phyloP scores from a whole-genome alignment of 2,329 filamentous ascomycete genomes.

The Talaromyces albobiverticillius region DNA sequence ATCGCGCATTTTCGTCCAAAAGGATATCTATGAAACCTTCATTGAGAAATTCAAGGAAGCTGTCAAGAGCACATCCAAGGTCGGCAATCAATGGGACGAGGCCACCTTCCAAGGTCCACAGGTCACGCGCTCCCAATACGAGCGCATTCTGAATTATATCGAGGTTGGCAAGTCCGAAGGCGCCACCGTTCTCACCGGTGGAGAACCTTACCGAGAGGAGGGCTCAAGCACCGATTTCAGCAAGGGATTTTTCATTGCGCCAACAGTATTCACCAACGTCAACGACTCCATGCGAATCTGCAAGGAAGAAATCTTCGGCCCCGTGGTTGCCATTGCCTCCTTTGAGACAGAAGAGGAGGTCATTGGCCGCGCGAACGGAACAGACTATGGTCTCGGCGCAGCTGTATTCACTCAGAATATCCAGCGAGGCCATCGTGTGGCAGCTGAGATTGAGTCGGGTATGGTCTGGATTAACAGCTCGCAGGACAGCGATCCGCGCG shows the following conservation, averaged over 20 bases:
- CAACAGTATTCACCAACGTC: constrained; percentile 37
- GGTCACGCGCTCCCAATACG: constrained; percentile 44
- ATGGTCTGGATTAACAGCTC: constrained; percentile 48
- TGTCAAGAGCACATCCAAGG: constrained; percentile 33
- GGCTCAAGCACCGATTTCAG: constrained; percentile 36
- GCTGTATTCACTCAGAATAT: constrained; percentile 43
- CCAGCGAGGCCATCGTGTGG: constrained; percentile 41
- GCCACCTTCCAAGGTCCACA: constrained; percentile 45
- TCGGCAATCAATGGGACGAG: constrained; percentile 44
- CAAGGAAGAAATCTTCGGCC: constrained; percentile 45
- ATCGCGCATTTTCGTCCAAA: constrained; percentile 56
- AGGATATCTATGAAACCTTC: constrained; percentile 48
- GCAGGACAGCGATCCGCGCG: constrained; percentile 39
- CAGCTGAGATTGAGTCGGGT: constrained; percentile 43
- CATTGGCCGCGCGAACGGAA: constrained; percentile 38
- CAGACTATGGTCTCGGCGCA: constrained; percentile 41
- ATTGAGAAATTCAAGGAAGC: constrained; percentile 33
- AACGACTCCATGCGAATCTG: constrained; percentile 36
- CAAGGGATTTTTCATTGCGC: constrained; percentile 40
- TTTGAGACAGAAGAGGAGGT: constrained; percentile 41
- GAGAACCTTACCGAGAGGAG: constrained; percentile 29
- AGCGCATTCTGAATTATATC: constrained; percentile 43
- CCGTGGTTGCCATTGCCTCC: constrained; percentile 38
- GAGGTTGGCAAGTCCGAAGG: constrained; percentile 41
- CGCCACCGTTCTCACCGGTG: constrained; percentile 37